Evolutionary conservation across 495 filamentous ascomycete species (phyloP).

Genomic region (Penicillium macrosclerotiorum): DNA sequence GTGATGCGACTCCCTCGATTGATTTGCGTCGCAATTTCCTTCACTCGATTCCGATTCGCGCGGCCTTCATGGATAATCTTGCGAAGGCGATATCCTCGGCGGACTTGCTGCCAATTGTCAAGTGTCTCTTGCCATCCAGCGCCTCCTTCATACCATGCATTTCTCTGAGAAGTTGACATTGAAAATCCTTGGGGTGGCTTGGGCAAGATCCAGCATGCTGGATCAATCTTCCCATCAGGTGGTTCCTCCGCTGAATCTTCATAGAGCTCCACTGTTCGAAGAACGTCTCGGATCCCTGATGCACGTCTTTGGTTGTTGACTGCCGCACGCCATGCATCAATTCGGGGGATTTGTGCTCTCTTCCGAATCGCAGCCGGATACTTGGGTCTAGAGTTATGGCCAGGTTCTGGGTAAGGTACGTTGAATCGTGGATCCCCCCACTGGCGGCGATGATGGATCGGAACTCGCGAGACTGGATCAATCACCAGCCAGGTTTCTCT

Average conservation of each 20-base stretch:
- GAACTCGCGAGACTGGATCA: conserved; percentile 38
- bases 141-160: conserved; percentile 43
- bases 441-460: conserved; percentile 29
- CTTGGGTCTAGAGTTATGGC: conserved; percentile 21
- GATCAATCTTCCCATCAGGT: conserved; percentile 39
- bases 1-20: conserved; percentile 18
- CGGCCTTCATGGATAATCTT: conserved; percentile 37
- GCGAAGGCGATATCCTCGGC: conserved; percentile 34
- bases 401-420: conserved; percentile 26
- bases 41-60: conserved; percentile 33
- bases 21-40: conserved; percentile 27
- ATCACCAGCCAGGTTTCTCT: conserved; percentile 40
- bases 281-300: conserved; percentile 23
- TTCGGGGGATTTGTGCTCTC: conserved; percentile 24
- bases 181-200: conserved; percentile 43
- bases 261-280: conserved; percentile 30
- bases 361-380: conserved; percentile 21
- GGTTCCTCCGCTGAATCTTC: conserved; percentile 41
- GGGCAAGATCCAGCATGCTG: conserved; percentile 42
- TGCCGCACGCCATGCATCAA: conserved; percentile 41
- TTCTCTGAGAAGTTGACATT: conserved; percentile 34
- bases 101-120: conserved; percentile 40
- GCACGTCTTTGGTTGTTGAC: conserved; percentile 34
- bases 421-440: conserved; percentile 41
- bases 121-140: conserved; percentile 44